Evolutionary conservation across 2,329 filamentous ascomycete species (phyloP).

Genomic region (Aspergillus carbonarius): DNA sequence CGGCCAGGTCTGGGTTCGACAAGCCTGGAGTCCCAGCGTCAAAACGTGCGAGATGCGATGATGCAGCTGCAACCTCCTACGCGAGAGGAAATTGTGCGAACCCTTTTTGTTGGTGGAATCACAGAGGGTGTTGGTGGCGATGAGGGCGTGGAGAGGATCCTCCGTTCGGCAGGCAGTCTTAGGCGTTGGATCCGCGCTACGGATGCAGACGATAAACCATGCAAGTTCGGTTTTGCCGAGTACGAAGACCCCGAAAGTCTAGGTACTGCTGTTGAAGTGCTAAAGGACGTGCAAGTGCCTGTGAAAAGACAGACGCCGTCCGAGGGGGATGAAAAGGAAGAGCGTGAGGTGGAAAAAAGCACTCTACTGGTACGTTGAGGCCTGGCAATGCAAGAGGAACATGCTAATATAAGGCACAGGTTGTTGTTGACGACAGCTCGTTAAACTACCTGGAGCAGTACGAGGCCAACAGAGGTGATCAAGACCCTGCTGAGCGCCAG

Average conservation of each 20-base stretch:
- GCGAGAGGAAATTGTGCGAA: constrained; percentile 85
- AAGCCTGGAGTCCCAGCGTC: constrained; percentile 65
- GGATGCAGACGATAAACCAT: constrained; percentile 75
- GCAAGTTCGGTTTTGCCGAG: constrained; percentile 91
- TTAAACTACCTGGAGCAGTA: constrained; percentile 83
- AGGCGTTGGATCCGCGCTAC: constrained; percentile 80
- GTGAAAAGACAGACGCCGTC: constrained; percentile 65
- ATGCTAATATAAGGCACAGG: constrained; percentile 33
- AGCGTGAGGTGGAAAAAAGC: constrained; percentile 62
- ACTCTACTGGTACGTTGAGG: constrained; percentile 59
- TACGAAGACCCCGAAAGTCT: constrained; percentile 90
- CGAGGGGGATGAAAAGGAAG: constrained; percentile 44
- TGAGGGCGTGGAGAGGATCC: constrained; percentile 73
- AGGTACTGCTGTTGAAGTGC: constrained; percentile 77
- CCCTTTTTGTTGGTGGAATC: constrained; percentile 85
- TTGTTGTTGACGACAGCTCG: constrained; percentile 78
- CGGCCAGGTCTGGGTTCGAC: constrained; percentile 61
- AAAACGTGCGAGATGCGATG: constrained; percentile 65
- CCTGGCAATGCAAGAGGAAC: background rate
- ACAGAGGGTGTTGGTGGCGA: constrained; percentile 76
- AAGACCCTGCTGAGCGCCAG: constrained; percentile 61
- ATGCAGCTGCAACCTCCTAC: constrained; percentile 77
- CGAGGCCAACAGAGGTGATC: constrained; percentile 64
- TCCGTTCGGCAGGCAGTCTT: constrained; percentile 74
- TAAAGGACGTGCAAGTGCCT: constrained; percentile 79